Base-by-base conservation (phyloP, 257 asterid species). In the Lavandula angustifolia region DNA sequence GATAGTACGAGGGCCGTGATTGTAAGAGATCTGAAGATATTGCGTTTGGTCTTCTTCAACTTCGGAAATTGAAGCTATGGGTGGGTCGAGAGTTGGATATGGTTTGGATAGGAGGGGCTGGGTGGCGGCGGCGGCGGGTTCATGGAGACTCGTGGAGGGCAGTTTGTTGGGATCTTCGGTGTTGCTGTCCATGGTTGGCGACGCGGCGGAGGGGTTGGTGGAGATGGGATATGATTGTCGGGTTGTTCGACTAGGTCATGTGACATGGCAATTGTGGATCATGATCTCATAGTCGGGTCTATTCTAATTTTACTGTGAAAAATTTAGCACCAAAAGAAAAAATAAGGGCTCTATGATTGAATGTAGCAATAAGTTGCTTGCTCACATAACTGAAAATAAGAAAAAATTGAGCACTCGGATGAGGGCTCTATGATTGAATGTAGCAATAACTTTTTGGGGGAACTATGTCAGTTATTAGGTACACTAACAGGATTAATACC, bases 11-110 rank as follows among this genome's bases (percentile, higher is more conserved):
- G 75, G 84, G 64, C 90, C 96, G 59, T 78, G 74, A 64, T 84
- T 92, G 86, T 84, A 92, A 27, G 99, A 87, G 88, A 92, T 92
- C 91, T 92, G 96, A 53, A 84, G 90, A 81, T 76, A 82, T 50
- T 82, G 94, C 27, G 91, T 32, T 42, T 75, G 90, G 77, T 84
- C 89, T 9, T 80, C 87, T 32, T 76, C 78, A 66, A 77, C 49
- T 38, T 58, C 82, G 18, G 87, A 80, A 63, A 79, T 70, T 53
- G 89, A 63, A 70, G 90, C 83, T 58, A 62, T 61, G 75, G 76
- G 78, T 54, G 79, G 71, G 17, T 64, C 78, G 67, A 63, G 73
- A 14, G 75, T n/a, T 35, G 81, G 76, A 62, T 76, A 78, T 60
- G 80, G 83, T 47, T 74, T 75, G 51, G 79, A 69, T 3, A 84